Percentiles rank a stretch among this genome's conserved stretches.
Evolutionary conservation across 352 stramenopile species (phyloP).

Genomic region (Globisporangium alternatum): DNA sequence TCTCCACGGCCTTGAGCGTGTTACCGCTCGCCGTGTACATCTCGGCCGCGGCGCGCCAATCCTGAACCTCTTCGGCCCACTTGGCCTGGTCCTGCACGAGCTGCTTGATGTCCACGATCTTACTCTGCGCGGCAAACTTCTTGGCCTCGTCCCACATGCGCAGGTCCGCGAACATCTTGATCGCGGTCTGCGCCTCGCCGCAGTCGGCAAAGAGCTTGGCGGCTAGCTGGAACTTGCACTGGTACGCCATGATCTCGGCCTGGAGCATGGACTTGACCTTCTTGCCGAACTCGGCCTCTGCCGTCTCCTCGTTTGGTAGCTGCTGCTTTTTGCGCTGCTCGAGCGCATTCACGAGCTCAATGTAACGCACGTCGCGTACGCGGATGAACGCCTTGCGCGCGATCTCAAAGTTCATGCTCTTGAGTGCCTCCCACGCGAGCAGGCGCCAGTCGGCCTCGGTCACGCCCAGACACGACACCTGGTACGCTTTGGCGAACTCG

Average conservation of each 20-base stretch:
- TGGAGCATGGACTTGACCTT: slow-evolving; percentile 71
- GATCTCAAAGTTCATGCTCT: slow-evolving; percentile 77
- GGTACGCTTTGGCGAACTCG: slow-evolving; percentile 87
- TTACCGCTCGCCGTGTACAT: slow-evolving; percentile 92
- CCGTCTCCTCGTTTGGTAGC: slow-evolving; percentile 26
- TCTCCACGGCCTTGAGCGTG: slow-evolving; percentile 71
- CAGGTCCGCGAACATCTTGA: slow-evolving; percentile 93
- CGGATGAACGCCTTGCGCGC: slow-evolving; percentile 88
- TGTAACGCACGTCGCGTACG: slow-evolving; percentile 89
- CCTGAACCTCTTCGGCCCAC: slow-evolving; percentile 91
- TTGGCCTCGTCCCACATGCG: slow-evolving; percentile 94
- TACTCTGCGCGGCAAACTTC: slow-evolving; percentile 78
- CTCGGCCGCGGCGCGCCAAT: slow-evolving; percentile 89
- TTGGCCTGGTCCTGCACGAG: slow-evolving; percentile 89
- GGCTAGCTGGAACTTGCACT: slow-evolving; percentile 89
- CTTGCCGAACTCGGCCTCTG: slow-evolving; percentile 39
- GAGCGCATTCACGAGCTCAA: slow-evolving; percentile 88
- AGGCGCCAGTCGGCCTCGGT: slow-evolving; percentile 90
- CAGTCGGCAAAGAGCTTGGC: slow-evolving; percentile 86
- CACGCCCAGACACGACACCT: slow-evolving; percentile 92
- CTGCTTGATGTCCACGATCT: slow-evolving; percentile 83
- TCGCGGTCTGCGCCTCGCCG: slow-evolving; percentile 79
- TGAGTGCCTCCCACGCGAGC: slow-evolving; percentile 85
- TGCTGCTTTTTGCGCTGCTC: slow-evolving; percentile 75
- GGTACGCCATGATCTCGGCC: slow-evolving; percentile 91